Conservation (phyloP, 805 yeast species). For the Trichomonascus vanleenenianus region DNA sequence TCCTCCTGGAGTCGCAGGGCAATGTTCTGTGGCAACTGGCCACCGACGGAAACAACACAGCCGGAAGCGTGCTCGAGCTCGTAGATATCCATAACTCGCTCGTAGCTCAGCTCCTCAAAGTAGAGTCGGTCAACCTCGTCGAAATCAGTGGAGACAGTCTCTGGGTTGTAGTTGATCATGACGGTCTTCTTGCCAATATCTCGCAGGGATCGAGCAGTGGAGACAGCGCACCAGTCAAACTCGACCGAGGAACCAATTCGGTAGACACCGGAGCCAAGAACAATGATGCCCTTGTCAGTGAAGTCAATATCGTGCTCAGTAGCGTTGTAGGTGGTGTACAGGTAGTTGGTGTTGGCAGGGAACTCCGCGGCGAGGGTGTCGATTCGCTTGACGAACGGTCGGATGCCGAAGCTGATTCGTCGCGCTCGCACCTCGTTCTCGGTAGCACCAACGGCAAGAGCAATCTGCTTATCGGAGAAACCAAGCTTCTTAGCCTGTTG, state of each 20-base stretch:
- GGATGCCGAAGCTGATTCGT: constrained; percentile 71
- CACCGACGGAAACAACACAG: constrained; percentile 94
- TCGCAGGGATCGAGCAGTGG: constrained; percentile 91
- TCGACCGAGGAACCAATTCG: constrained; percentile 98
- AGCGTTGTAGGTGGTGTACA: constrained; percentile 95
- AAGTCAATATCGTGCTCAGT: constrained; percentile 75
- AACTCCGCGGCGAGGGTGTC: constrained; percentile 98
- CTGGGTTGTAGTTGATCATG: constrained; percentile 97
- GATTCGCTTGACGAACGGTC: constrained; percentile 92
- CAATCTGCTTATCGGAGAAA: constrained; percentile 92
- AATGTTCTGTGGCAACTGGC: constrained; percentile 96
- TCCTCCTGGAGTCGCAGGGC: constrained; percentile 71
- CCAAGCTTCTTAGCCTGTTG: constrained; percentile 85
- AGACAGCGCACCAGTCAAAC: constrained; percentile 99
- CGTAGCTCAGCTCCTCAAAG: constrained; percentile 91
- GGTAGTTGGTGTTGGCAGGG: constrained; percentile 94
- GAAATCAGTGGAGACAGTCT: constrained; percentile 95
- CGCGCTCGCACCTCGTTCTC: constrained; percentile 78
- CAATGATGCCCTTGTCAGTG: constrained; percentile 87
- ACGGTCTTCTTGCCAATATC: constrained; percentile 81
- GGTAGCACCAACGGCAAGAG: constrained; percentile 56
- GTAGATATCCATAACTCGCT: constrained; percentile 95
- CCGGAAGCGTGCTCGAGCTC: constrained; percentile 87
- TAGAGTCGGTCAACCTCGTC: constrained; percentile 97
- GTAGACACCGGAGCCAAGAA: constrained; percentile 97